Base-by-base conservation (phyloP, 2,329 filamentous ascomycete genomes). In the Cladosporium sp. region DNA sequence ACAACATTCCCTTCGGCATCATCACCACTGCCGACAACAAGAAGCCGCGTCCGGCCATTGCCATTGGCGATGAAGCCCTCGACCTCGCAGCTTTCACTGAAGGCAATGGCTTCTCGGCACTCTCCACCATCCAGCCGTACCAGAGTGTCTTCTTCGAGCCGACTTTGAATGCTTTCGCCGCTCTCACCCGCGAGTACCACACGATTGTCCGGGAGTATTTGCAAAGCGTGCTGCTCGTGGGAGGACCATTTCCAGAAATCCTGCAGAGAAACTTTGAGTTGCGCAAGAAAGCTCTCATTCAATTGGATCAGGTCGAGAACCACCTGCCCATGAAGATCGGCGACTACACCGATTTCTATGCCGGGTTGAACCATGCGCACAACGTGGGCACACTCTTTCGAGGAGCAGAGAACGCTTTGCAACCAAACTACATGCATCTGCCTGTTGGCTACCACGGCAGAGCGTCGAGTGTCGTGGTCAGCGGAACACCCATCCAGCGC, bases 1-100 rank as follows among this genome's bases (percentile, higher is more conserved):
- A 89, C 73, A 95, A 95, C 75, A 89, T 95, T 63, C 91, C 91
- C 1, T 94, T 94, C 73, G 91, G 91, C 72, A 88, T 95, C 80
- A 91, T 95, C 74, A 89, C 88, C 32, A 89, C 89, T 0, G 69
- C 82, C 2, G 76, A 81, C 6, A 82, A 86, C 66, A 72, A 82
- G 13, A 82, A 82, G 28, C 89, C 83, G 1, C 88, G 88, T 30
- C 84, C 88, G 11, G 91, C 90, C 16, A 79, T 91, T 66, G 90
- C 90, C 11, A 90, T 95, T 70, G 91, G 91, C 58, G 84, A 88
- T 34, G 81, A 91, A 76, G 90, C 87, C 0, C 79, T 95, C 53
- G 90, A 94, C 70, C 82, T 95, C 14, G 83, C 84, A 57, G 81
- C 80, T 0, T 90, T 92, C 67, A 79, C 88, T 7, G 77, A 81